Evolutionary conservation across 371 early-diverging fungal species (phyloP).

Genomic region (Mortierella sp.): DNA sequence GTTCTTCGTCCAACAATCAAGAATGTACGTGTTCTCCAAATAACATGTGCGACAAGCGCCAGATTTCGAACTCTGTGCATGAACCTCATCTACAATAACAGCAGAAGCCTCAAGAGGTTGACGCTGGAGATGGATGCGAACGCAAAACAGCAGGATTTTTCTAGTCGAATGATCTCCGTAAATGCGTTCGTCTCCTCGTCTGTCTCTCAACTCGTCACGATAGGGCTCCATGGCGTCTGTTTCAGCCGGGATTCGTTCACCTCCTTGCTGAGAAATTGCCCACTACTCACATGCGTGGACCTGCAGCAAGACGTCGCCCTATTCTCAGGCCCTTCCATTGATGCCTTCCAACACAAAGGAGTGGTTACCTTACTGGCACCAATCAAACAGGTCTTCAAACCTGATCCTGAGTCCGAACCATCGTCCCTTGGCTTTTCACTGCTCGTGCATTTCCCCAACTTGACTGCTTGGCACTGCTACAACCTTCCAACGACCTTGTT

Average conservation of each 20-base stretch:
- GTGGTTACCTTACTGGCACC: not conserved
- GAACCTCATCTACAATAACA: constrained; percentile 28
- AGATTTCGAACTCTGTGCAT: constrained; percentile 10
- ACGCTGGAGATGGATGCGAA: not conserved
- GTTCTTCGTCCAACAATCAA: constrained; percentile 15
- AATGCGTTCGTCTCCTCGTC: constrained; percentile 12
- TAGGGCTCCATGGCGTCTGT: not conserved
- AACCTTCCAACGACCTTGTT: not conserved
- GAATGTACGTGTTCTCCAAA: not conserved
- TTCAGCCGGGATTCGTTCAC: constrained; percentile 12
- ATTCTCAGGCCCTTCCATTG: constrained; percentile 7
- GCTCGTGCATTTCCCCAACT: constrained; percentile 11
- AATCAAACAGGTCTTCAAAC: constrained; percentile 1
- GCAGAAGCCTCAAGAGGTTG: constrained; percentile 4
- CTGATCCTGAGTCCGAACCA: not conserved
- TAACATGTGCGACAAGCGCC: not conserved
- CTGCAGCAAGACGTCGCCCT: not conserved
- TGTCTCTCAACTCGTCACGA: not conserved
- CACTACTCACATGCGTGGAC: constrained; percentile 13
- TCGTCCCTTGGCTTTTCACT: constrained; percentile 5
- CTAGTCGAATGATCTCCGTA: constrained; percentile 9
- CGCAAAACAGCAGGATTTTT: not conserved
- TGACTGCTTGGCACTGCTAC: not conserved
- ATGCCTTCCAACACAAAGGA: not conserved
- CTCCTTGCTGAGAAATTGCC: constrained; percentile 12